Evolutionary conservation across 2,329 filamentous ascomycete species (phyloP), one percentile per base, ranked within the genome.

Genomic region (Cordyceps tenuipes): DNA sequence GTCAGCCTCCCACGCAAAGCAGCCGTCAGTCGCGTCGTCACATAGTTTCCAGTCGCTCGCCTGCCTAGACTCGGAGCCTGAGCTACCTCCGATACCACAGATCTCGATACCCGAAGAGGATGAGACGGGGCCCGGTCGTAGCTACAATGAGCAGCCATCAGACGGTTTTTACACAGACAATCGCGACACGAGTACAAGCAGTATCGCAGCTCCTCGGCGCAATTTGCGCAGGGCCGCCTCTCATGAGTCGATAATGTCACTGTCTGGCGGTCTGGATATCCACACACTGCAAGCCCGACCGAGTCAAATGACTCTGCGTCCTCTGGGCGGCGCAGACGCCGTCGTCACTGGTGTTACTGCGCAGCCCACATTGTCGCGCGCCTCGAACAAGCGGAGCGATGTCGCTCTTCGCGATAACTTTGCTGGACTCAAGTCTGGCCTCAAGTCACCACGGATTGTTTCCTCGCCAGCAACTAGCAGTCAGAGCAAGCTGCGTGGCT

Each of bases 171-270:
- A 43, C 10, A 39, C 55, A 4, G 53, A 62, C 19, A 53, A 47
- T 13, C 13, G 47, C 4, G 52, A 61, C 17, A 34, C 29, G 10
- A 19, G 21, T 3, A 31, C 50, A 2, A 53, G 12, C 44, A 67
- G 10, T 60, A 65, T 56, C 65, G 63, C 5, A 62, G 65, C 10
- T 62, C 64, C 8, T 62, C 64, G 1, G 70, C 73, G 0, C 63
- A 67, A 65, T 72, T 72, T 92, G 4, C 88, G 84, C 46, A 86
- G 88, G 36, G 80, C 85, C 3, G 70, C 85, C 2, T 96, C 92
- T 1, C 91, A 96, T 66, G 92, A 97, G 70, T 96, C 90, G 19
- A 86, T 97, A 63, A 82, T 97, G 65, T 97, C 92, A 0, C 82
- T 96, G 1, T 84, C 87, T 0, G 91, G 91, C 4, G 91, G 91